These are phyloP conservation scores for Saccharomyces eubayanus DNA, from an alignment of 805 yeast species.

Conservation along the genomic window DNA sequence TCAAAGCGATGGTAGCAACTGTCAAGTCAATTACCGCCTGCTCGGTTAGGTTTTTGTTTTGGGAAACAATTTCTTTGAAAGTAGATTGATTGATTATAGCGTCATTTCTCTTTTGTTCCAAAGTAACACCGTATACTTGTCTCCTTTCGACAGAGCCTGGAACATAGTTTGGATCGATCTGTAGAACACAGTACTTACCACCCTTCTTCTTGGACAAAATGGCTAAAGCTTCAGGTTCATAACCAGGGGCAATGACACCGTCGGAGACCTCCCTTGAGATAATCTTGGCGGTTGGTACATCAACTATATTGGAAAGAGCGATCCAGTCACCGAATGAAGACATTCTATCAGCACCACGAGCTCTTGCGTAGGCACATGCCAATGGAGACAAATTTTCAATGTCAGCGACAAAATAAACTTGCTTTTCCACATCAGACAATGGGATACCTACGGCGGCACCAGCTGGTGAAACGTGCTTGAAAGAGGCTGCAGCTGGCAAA, in stretches of 20 bases:
- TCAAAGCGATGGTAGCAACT: conserved; percentile 93
- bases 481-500: conserved; percentile 97
- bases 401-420: conserved; percentile 88
- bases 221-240: conserved; percentile 82
- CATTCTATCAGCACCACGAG: conserved; percentile 99
- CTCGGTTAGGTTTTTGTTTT: conserved; percentile 77
- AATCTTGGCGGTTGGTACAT: conserved; percentile 90
- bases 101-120: conserved; percentile 95
- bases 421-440: conserved; percentile 80
- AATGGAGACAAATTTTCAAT: conserved; percentile 91
- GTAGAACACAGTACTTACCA: conserved; percentile 92
- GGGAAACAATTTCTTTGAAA: conserved; percentile 84
- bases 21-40: conserved; percentile 89
- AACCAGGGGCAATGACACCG: conserved; percentile 98
- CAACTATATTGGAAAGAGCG: conserved; percentile 92
- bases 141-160: conserved; percentile 79
- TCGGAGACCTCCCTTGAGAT: conserved; percentile 95
- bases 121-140: conserved; percentile 89
- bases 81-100: conserved; percentile 85
- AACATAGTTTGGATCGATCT: conserved; percentile 86
- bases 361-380: conserved; percentile 97
- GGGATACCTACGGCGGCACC: conserved; percentile 98
- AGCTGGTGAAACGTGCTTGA: conserved; percentile 98
- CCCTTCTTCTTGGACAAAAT: conserved; percentile 85
- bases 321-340: conserved; percentile 97